phyloP scores from a whole-genome alignment of 1,284 basidiomycete genomes.

The Hemileccinum hortonii region DNA sequence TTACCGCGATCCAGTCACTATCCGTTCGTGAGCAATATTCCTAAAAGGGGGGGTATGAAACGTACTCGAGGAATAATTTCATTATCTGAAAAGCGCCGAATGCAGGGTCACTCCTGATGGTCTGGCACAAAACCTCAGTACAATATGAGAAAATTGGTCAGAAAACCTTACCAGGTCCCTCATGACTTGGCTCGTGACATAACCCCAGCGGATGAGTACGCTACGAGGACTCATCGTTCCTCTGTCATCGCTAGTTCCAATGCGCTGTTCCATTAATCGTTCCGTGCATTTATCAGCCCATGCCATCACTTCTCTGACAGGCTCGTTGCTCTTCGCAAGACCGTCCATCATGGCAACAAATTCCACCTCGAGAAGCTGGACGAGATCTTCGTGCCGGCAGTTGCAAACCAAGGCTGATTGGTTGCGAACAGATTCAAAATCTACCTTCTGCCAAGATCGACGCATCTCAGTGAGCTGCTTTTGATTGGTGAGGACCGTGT shows the following conservation, averaged over 20 bases:
- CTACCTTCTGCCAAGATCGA: constrained; percentile 80
- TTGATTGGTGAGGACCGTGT: constrained; percentile 80
- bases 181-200: constrained; percentile 89
- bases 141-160: background rate
- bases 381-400: constrained; percentile 83
- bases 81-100: constrained; percentile 89
- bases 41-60: constrained; percentile 17
- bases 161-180: constrained; percentile 66
- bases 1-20: constrained; percentile 87
- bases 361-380: constrained; percentile 80
- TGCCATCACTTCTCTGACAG: constrained; percentile 82
- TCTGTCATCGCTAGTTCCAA: constrained; percentile 63
- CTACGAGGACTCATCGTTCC: constrained; percentile 82
- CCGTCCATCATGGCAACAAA: constrained; percentile 76
- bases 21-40: constrained; percentile 20
- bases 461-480: constrained; percentile 84
- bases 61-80: constrained; percentile 85
- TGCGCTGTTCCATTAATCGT: constrained; percentile 68
- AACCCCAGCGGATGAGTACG: constrained; percentile 85
- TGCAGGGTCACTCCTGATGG: constrained; percentile 84
- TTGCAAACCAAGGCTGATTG: constrained; percentile 89
- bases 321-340: constrained; percentile 69
- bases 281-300: constrained; percentile 89
- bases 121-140: constrained; percentile 44
- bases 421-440: constrained; percentile 87